Base-by-base conservation (phyloP, 495 filamentous ascomycete genomes). In the Aspergillus conjunctus region DNA sequence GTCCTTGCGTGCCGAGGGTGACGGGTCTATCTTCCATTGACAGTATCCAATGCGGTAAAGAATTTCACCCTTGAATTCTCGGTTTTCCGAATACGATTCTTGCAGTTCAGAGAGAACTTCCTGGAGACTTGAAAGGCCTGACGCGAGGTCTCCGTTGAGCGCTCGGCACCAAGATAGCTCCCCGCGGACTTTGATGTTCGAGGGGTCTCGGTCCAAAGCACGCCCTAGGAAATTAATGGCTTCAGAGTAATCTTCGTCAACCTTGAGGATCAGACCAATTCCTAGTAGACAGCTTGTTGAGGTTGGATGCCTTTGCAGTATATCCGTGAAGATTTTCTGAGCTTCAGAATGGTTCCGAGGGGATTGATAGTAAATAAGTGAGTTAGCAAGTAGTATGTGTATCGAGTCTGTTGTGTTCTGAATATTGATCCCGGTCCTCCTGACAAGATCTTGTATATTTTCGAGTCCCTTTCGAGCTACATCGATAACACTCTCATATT, bases 91-190 rank as follows among this genome's bases (percentile, higher is more conserved):
- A 37, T 87, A 82, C 31, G 79, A 72, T 8, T 77, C 71, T 53
- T 81, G 75, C 21, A 92, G 70, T 8, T 81, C 71, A 4, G 81
- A 74, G 5, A 97, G 81, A 55, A 90, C 90, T 7, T 71, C 74
- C 59, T 93, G 84, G 2, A 98, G 81, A 51, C 89, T 88, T 8
- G 78, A 66, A 31, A 86, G 77, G 32, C 88, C 90, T 45, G 71
- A 76, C 33, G 73, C 69, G 59, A 89, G 85, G 60, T 94, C 85
- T 7, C 92, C 91, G 62, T 82, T 87, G n/a, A 96, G 78, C 6
- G 92, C 90, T 68, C 87, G 88, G 64, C 92, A 89, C 94, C 94
- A 98, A 1, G 90, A 91, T 12, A 88, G 84, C 71, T 98, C 94
- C 4, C 88, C 86, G 60, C 81, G 84, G 31, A 98, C 87, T 41